Evolutionary conservation across 169 alveolate genomes (phyloP).

Genomic region (Cryptosporidium canis): DNA sequence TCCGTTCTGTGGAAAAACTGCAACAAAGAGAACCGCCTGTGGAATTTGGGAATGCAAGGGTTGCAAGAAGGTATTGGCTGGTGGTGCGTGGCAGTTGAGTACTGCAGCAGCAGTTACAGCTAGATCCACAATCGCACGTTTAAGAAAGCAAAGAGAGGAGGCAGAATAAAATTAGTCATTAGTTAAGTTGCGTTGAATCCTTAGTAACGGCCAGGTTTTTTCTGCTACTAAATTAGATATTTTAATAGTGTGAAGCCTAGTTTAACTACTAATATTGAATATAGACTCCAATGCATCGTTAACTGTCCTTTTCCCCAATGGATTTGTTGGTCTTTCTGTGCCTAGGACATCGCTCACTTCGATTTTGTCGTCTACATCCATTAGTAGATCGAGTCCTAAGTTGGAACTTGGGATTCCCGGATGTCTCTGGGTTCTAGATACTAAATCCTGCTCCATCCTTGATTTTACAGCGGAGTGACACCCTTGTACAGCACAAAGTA

Average conservation of each 20-base stretch:
- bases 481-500: conserved; percentile 28
- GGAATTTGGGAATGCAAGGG: conserved; percentile 98
- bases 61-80: conserved; percentile 94
- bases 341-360: conserved; percentile 43
- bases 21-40: conserved; percentile 83
- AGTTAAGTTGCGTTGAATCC: not conserved
- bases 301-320: conserved; percentile 34
- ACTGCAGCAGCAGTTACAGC: conserved; percentile 96
- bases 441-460: conserved; percentile 54
- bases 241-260: not conserved
- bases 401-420: conserved; percentile 68
- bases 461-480: conserved; percentile 52
- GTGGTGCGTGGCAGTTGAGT: conserved; percentile 97
- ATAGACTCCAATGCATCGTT: conserved; percentile 46
- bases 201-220: not conserved
- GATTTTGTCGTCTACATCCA: conserved; percentile 31
- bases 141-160: conserved; percentile 77
- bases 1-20: conserved; percentile 96
- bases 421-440: conserved; percentile 51
- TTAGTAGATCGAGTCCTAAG: conserved; percentile 37
- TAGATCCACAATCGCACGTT: conserved; percentile 85
- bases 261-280: conserved; percentile 26
- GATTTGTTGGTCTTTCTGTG: conserved; percentile 13
- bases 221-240: conserved; percentile 24
- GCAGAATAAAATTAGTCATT: conserved; percentile 16